Conservation (phyloP, 345 rosid genomes). For the Aegle marmelos region DNA sequence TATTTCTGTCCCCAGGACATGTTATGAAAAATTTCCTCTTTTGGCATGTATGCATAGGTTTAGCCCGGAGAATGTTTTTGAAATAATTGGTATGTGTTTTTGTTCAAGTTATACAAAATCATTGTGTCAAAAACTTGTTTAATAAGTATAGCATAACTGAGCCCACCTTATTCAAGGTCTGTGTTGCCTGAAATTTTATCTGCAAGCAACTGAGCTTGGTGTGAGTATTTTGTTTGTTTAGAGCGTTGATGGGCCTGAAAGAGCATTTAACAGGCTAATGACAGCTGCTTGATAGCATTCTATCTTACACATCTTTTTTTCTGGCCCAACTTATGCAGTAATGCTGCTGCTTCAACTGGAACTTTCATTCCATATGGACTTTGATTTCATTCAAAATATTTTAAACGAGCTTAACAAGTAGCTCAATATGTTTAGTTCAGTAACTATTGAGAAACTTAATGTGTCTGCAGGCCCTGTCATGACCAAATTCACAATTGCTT, state of each 20-base stretch:
- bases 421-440: constrained; percentile 7
- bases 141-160: background rate
- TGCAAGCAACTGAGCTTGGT: background rate
- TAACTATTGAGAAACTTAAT: constrained; percentile 11
- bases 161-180: background rate
- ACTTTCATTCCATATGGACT: background rate
- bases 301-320: background rate
- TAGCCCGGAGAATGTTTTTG: background rate
- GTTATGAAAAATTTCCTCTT: background rate
- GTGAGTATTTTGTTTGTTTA: background rate
- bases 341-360: background rate
- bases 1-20: background rate
- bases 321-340: background rate
- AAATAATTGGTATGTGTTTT: background rate
- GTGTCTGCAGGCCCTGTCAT: constrained; percentile 56
- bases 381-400: background rate
- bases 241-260: background rate
- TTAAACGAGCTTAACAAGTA: background rate
- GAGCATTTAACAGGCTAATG: constrained; percentile 7
- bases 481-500: constrained; percentile 66
- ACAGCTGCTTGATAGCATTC: background rate
- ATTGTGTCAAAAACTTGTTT: background rate
- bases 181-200: background rate
- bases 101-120: background rate
- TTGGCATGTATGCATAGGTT: background rate